Percentiles rank a stretch among this genome's conserved stretches.
Conservation (phyloP, 768 basidiomycete genomes). For the Strobilomyces dryophilus region DNA sequence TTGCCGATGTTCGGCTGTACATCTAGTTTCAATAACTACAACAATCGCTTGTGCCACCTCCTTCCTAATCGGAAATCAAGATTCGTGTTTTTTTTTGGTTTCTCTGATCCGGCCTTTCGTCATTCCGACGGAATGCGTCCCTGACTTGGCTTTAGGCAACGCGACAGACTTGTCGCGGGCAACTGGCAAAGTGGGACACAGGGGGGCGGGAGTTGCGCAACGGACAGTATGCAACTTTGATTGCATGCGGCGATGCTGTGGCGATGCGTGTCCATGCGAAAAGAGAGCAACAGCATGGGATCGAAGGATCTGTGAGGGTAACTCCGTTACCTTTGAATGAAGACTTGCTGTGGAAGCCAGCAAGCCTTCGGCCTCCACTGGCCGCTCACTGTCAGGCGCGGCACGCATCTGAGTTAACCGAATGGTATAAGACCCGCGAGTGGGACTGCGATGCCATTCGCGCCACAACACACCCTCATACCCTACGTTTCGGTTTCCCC, state of each 20-base stretch:
- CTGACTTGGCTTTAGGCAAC: not conserved
- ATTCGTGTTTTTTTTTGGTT: no score
- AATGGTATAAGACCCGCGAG: not conserved
- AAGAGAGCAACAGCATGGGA: not conserved
- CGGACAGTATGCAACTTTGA: not conserved
- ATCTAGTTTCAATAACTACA: no score
- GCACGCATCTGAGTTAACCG: not conserved
- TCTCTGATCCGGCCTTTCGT: not conserved
- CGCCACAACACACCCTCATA: not conserved
- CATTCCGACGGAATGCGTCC: not conserved
- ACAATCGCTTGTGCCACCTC: no score
- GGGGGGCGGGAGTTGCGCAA: not conserved
- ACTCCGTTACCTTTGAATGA: not conserved
- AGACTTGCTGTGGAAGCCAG: not conserved
- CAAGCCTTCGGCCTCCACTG: not conserved
- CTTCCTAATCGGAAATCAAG: no score
- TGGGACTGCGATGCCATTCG: not conserved
- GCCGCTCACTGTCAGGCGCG: not conserved
- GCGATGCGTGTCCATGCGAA: not conserved
- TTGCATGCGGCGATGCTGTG: not conserved
- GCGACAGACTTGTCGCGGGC: no score
- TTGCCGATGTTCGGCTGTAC: no score
- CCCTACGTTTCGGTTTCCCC: conserved; percentile 9
- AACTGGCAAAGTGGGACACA: not conserved
- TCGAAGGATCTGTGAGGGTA: not conserved